Base-by-base conservation (phyloP, 805 yeast genomes). In the Yamadazyma philogaea region DNA sequence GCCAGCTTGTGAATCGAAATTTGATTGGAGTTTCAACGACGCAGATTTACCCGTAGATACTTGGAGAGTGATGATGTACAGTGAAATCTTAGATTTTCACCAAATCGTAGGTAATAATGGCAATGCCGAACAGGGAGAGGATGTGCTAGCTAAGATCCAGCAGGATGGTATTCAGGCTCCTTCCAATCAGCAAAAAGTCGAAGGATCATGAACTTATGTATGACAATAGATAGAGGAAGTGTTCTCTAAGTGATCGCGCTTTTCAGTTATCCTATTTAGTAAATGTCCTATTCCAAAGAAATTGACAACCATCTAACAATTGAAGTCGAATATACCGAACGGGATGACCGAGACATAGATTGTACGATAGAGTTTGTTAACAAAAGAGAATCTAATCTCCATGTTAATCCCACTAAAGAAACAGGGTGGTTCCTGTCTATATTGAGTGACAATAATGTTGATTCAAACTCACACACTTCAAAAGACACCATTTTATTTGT, bases 41-140 rank as follows among this genome's bases (percentile, higher is more conserved):
- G 98, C 96, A 0, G 99, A 91, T 64, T 75, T 91, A 55, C 97
- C 98, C 3, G 93, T 93, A 14, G 98, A 93, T 58, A 88, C 96
- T 11, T 91, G 99, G 99, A 82, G 96, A 69, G 96, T 89, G 15
- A 91, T 93, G 98, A 91, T 93, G 96, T 93, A 93, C 68, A 84
- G 95, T 40, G 99, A 91, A 67, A 93, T 91, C 48, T 73, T 93
- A 52, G 97, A 91, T 62, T 91, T 89, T 77, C 98, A 91, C 65
- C 95, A 89, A 63, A 87, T 86, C 45, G 90, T 82, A 33, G 84
- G 72, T 20, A 60, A 53, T 22, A 59, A 46, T 19, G 57, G 59
- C 18, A 60, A 56, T 30, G 43, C 37, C 22, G 39, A 34, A 16
- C 40, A 41, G 18, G 31, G 30, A 20, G 44, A 41, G n/a, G 31